A percentile compares a stretch with the other conserved stretches of the same genome.
Evolutionary conservation across 2,329 filamentous ascomycete species (phyloP).

Genomic region (Penicillium sp.): DNA sequence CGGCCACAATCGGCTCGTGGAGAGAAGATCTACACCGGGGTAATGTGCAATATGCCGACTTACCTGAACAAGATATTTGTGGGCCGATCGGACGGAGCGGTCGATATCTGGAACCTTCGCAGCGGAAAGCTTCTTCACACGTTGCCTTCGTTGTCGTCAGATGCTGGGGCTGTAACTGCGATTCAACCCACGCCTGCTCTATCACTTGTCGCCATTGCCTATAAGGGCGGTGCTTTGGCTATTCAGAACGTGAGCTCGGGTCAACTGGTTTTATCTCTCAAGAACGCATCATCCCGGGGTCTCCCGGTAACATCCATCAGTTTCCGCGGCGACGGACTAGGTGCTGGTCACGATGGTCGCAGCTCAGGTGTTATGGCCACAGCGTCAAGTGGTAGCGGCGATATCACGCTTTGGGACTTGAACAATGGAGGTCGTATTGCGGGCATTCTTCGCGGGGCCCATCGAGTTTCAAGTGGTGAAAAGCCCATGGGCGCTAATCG

Average conservation of each 20-base stretch:
- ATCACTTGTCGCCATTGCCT: constrained; percentile 83
- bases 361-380: constrained; percentile 93
- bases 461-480: constrained; percentile 59
- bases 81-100: constrained; percentile 78
- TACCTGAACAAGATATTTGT: constrained; percentile 95
- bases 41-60: constrained; percentile 84
- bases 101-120: constrained; percentile 97
- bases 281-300: constrained; percentile 61
- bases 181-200: constrained; percentile 80
- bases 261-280: constrained; percentile 66
- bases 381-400: constrained; percentile 71
- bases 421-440: constrained; percentile 83
- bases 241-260: constrained; percentile 82
- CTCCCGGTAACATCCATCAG: constrained; percentile 73
- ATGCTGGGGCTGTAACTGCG: constrained; percentile 79
- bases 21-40: constrained; percentile 69
- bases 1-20: constrained; percentile 56
- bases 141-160: constrained; percentile 69
- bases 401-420: constrained; percentile 94
- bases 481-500: constrained; percentile 74
- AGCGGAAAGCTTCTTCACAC: constrained; percentile 90
- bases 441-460: constrained; percentile 81
- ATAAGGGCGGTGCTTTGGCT: constrained; percentile 71
- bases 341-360: constrained; percentile 81
- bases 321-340: constrained; percentile 84